These are phyloP conservation scores for Ogataea zsoltii DNA, from an alignment of 805 yeast genomes.

Conservation along the genomic window DNA sequence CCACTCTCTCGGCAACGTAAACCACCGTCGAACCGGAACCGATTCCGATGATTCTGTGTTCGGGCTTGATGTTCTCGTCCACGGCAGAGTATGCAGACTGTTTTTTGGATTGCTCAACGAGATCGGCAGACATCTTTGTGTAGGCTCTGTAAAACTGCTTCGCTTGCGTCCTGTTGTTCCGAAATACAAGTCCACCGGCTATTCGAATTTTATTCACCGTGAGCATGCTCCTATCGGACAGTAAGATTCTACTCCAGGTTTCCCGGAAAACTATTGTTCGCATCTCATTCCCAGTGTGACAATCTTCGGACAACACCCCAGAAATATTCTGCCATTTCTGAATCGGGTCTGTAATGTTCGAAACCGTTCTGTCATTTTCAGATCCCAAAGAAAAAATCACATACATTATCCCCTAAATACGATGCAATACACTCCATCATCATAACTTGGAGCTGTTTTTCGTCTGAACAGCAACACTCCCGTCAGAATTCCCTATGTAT, in stretches of 20 bases:
- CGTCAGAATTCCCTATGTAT: conserved; percentile 86
- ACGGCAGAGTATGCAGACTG: conserved; percentile 91
- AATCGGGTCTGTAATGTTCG: conserved; percentile 10
- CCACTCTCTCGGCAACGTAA: conserved; percentile 94
- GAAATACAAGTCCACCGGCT: not conserved
- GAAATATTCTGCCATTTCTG: conserved; percentile 8
- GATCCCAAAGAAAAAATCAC: too few relatives aligned
- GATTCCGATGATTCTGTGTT: conserved; percentile 79
- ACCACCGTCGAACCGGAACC: conserved; percentile 98
- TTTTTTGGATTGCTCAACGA: conserved; percentile 82
- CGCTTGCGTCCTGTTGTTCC: not conserved
- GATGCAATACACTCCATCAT: not conserved
- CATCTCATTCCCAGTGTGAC: not conserved
- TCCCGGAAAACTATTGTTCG: not conserved
- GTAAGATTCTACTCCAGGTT: not conserved
- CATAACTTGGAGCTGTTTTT: conserved; percentile 7
- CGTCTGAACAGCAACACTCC: conserved; percentile 36
- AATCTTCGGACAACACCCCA: too few relatives aligned
- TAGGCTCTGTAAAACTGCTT: not conserved
- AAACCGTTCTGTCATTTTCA: not conserved
- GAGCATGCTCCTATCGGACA: not conserved
- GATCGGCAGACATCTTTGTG: conserved; percentile 23
- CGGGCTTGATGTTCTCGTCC: conserved; percentile 73
- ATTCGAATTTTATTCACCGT: not conserved
- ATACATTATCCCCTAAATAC: too few relatives aligned